Base-by-base conservation (phyloP, 2,329 filamentous ascomycete genomes). In the Tolypocladium ophioglossoides region DNA sequence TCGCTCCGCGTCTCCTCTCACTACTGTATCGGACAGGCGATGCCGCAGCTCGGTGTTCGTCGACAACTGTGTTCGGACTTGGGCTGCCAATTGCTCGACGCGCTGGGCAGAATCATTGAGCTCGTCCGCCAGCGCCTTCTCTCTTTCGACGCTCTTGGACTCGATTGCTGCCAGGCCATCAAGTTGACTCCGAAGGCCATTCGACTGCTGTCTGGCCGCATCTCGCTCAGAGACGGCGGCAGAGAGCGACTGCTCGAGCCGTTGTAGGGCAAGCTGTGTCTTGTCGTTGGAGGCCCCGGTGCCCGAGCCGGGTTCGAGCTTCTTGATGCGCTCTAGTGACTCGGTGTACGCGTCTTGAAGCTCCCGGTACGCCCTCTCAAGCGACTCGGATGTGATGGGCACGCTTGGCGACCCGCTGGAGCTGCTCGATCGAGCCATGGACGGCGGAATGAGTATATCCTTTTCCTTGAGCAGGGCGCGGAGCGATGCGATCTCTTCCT, bases 401-500 rank as follows among this genome's bases (percentile, higher is more conserved):
- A 70, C 66, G 18, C 54, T 54, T 8, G 56, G 49, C 2, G 53
- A 53, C 9, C 57, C 62, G 54, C 63, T 66, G 60, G 60, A 65
- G 63, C 59, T 65, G 53, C 74, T 75, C 12, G 68, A 66, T 54
- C 75, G 76, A 51, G 73, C 76, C 55, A 79, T 71, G 18, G 79
- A 78, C 48, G 83, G 83, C 0, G 86, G 84, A 27, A 88, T 83
- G 41, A 85, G 76, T 54, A 91, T 90, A 64, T 96, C 91, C 61
- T 91, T 87, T 68, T 95, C 89, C 57, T 85, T 76, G 22, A 97
- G 78, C 30, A 97, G 76, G 35, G 76, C 80, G 46, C 89, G 84
- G 41, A 99, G 78, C n/a, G 88, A 88, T 41, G 82, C 77, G 34
- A 95, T 95, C 72, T 99, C 94, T 67, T 94, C 88, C 69, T 96